Evolutionary conservation across 2,329 filamentous ascomycete genomes (phyloP).

Genomic region (Pyrenochaeta sp.): DNA sequence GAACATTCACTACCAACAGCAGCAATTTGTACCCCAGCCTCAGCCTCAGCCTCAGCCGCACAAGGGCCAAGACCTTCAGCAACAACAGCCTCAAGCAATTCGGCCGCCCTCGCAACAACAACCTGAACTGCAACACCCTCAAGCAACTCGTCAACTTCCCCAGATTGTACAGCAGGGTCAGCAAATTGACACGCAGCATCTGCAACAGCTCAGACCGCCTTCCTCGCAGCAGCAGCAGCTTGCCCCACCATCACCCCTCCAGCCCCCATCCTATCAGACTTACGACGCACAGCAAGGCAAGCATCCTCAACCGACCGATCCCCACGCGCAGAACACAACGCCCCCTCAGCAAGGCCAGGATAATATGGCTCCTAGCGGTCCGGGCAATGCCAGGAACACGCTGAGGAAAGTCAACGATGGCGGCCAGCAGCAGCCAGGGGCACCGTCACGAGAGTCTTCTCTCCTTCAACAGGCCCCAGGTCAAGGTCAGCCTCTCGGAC

Average conservation of each 20-base stretch:
- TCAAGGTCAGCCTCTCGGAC: conserved; percentile 49
- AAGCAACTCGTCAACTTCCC: conserved; percentile 38
- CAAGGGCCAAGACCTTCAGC: conserved; percentile 41
- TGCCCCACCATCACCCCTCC: conserved; percentile 47
- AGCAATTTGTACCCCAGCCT: conserved; percentile 36
- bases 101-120: conserved; percentile 43
- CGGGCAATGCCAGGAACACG: conserved; percentile 37
- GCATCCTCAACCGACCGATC: conserved; percentile 34
- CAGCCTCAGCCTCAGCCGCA: conserved; percentile 46
- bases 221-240: conserved; percentile 43
- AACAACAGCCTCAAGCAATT: conserved; percentile 33
- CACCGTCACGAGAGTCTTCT: conserved; percentile 46
- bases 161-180: conserved; percentile 41
- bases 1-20: conserved; percentile 37
- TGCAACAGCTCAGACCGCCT: conserved; percentile 44
- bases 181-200: conserved; percentile 38
- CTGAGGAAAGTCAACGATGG: conserved; percentile 46
- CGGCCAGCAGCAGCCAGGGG: conserved; percentile 38
- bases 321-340: conserved; percentile 36
- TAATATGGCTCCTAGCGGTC: conserved; percentile 42
- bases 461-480: conserved; percentile 44
- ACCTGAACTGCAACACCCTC: conserved; percentile 44
- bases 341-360: conserved; percentile 43
- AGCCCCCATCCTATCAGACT: conserved; percentile 40
- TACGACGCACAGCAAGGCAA: conserved; percentile 45